Base-by-base conservation (phyloP, 257 asterid genomes). In the Nemophila menziesii region DNA sequence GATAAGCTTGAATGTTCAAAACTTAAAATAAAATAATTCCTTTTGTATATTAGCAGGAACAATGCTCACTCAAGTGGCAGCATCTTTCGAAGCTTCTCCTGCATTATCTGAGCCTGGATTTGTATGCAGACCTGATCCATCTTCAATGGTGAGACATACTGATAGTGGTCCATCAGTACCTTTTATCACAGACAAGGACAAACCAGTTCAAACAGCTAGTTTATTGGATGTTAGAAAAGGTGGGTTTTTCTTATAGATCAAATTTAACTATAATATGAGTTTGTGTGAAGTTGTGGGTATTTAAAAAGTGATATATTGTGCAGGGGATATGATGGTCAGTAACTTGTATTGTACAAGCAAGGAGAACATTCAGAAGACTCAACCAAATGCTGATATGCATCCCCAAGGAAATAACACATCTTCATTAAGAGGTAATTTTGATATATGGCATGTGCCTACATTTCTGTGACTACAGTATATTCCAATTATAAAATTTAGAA, bases 161-260 rank as follows among this genome's bases (percentile, higher is more conserved):
- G 79, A 57, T 59, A 42, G 75, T 62, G 61, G 60, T 55, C 59
- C 69, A 18, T 34, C 78, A 46, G 52, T 60, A 26, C 89, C 92
- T 40, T 72, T 64, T 41, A 46, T 82, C 90, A 50, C 79, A 14
- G 94, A 74, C 41, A 50, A 77, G 13, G 94, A 74, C 41, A 82
- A 65, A 64, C 65, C 85, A 51, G 50, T 55, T 51, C 70, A 57
- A n/a, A 57, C 64, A 46, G 50, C 62, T 52, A 65, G 64, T 19
- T 54, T 66, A 50, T 58, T 75, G 16, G 75, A 58, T 49, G 62
- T 54, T 43, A 56, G 65, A 18, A 68, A 68, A 68, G 93, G 93
- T 86, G 52, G 29, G 16, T 54, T 51, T 34, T 10, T 56, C 40
- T 14, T 20, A 29, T 15, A 13, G 22, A 17, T 42, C 43, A 40